These are phyloP conservation scores for Boletellus ananas DNA, from an alignment of 768 basidiomycete species.

Conservation along the genomic window DNA sequence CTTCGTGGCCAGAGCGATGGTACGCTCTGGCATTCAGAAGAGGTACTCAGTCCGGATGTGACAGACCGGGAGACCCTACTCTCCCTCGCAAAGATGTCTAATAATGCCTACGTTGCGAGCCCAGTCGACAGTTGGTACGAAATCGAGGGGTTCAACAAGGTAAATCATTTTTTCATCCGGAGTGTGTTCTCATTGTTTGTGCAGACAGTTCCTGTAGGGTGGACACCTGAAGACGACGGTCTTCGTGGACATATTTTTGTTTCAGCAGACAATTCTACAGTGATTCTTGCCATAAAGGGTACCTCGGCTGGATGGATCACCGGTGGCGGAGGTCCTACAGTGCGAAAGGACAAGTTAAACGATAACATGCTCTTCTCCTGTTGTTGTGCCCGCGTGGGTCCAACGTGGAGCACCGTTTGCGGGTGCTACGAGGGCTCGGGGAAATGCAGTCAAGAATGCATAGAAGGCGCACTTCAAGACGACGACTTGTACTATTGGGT, in stretches of 20 bases:
- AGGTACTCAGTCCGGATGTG: constrained; percentile 69
- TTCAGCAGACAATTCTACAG: constrained; percentile 77
- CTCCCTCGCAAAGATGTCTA: constrained; percentile 84
- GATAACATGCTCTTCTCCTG: constrained; percentile 96
- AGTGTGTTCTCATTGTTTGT: neutral
- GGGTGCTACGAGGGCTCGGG: constrained; percentile 73
- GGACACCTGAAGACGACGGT: constrained; percentile 87
- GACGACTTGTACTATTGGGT: constrained; percentile 87
- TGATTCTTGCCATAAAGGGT: constrained; percentile 90
- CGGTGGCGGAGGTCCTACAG: constrained; percentile 77
- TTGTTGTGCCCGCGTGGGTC: constrained; percentile 93
- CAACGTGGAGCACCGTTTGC: constrained; percentile 92
- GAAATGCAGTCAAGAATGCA: constrained; percentile 76
- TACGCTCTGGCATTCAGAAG: constrained; percentile 60
- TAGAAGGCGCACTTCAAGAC: constrained; percentile 72
- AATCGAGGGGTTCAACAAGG: constrained; percentile 60
- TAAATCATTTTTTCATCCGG: constrained; percentile 26
- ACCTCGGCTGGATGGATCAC: constrained; percentile 71
- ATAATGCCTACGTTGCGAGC: constrained; percentile 68
- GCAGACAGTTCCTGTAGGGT: constrained; percentile 77
- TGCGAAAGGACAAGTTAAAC: constrained; percentile 87
- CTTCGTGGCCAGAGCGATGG: constrained; percentile 36
- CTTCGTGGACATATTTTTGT: constrained; percentile 91
- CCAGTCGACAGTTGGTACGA: constrained; percentile 68
- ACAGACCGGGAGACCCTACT: constrained; percentile 67